Percentiles rank a stretch among this genome's conserved stretches.
phyloP scores from a whole-genome alignment of 176 grass and related monocot genomes.

The Oryza longistaminata region DNA sequence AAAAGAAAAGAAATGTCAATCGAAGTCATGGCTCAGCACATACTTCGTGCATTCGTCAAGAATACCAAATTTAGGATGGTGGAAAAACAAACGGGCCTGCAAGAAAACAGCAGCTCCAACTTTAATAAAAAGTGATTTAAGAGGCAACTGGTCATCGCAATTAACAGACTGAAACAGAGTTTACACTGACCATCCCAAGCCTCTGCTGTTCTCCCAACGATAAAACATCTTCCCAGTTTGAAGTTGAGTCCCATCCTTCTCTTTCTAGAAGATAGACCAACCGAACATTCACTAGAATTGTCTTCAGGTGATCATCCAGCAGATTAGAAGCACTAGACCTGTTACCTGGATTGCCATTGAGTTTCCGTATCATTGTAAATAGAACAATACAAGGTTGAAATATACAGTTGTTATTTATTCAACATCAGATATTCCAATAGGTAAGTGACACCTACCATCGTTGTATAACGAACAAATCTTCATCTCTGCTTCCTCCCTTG shows the following conservation, averaged over 20 bases:
- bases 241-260: conserved; percentile 94
- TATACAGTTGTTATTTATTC: conserved; percentile 16
- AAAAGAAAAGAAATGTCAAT: conserved; percentile 13
- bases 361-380: not conserved
- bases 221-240: conserved; percentile 92
- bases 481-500: conserved; percentile 69
- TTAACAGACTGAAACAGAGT: not conserved
- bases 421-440: not conserved
- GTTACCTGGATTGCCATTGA: conserved; percentile 45
- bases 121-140: not conserved
- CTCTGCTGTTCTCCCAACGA: conserved; percentile 95
- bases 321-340: conserved; percentile 48
- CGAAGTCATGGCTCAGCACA: not conserved
- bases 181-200: conserved; percentile 82
- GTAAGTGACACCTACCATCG: conserved; percentile 44
- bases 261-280: conserved; percentile 94
- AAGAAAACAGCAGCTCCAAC: conserved; percentile 31
- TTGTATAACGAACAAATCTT: conserved; percentile 51
- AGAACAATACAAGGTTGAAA: not conserved
- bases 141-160: not conserved
- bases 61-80: conserved; percentile 70
- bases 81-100: conserved; percentile 95
- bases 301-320: conserved; percentile 80
- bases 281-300: conserved; percentile 75
- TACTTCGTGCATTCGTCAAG: conserved; percentile 93